phyloP scores from a whole-genome alignment of 2,329 filamentous ascomycete genomes.

The Colletotrichum paranaense region DNA sequence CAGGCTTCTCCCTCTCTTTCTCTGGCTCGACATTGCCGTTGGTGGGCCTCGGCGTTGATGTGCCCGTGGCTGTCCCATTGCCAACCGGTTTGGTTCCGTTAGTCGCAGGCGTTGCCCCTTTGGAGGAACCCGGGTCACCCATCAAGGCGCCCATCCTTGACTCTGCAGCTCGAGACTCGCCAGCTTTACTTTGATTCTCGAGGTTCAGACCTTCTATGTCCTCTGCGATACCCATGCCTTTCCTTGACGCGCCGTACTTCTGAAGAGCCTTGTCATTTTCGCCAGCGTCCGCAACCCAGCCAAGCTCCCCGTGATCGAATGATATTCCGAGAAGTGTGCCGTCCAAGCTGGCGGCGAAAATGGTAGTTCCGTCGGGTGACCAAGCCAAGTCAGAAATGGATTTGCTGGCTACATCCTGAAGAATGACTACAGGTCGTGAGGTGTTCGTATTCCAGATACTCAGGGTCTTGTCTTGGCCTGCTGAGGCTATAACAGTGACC shows the following conservation, averaged over 20 bases:
- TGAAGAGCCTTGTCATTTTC: slow-evolving; percentile 94
- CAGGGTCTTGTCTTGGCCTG: slow-evolving; percentile 94
- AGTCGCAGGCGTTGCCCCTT: slow-evolving; percentile 57
- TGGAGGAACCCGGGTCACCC: slow-evolving; percentile 78
- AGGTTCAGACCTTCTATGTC: slow-evolving; percentile 88
- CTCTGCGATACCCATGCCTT: slow-evolving; percentile 91
- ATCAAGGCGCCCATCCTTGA: slow-evolving; percentile 98
- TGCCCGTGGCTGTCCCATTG: slow-evolving; percentile 44
- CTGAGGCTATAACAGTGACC: slow-evolving; percentile 95
- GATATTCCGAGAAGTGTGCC: slow-evolving; percentile 85
- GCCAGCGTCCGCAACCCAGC: slow-evolving; percentile 85
- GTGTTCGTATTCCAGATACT: slow-evolving; percentile 99
- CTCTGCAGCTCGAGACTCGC: slow-evolving; percentile 88
- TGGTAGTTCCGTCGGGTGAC: slow-evolving; percentile 88
- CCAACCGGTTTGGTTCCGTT: slow-evolving; percentile 61
- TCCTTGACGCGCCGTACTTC: slow-evolving; percentile 90
- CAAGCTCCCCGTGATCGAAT: slow-evolving; percentile 89
- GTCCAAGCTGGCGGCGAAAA: slow-evolving; percentile 90
- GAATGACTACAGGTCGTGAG: slow-evolving; percentile 87
- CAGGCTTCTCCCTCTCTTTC: slow-evolving; percentile 48
- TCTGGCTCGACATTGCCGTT: slow-evolving; percentile 51
- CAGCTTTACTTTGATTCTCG: slow-evolving; percentile 92
- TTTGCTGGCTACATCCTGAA: slow-evolving; percentile 89
- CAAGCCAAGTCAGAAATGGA: slow-evolving; percentile 95
- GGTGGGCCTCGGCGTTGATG: slow-evolving; percentile 50